Evolutionary conservation across 208 protist genomes (phyloP), one percentile per base, ranked within the genome.

Genomic region (Strigomonas oncopelti): DNA sequence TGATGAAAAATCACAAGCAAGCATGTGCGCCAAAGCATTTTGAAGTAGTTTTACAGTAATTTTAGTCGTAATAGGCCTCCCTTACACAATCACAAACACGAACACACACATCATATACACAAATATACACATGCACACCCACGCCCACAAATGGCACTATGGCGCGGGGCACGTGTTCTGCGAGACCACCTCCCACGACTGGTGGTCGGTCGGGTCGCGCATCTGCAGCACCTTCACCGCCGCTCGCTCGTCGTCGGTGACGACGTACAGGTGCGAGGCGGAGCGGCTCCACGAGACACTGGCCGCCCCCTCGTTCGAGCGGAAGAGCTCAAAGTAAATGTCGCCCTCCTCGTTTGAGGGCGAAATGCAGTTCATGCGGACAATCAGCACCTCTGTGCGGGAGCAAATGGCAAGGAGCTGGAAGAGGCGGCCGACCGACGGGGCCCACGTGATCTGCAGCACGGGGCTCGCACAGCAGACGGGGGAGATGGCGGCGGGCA

Each of bases 391-490:
- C 46, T 83, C 80, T 25, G 68, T 67, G 16, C 88, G 80, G 14
- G 88, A 92, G 72, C 91, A 93, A 20, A 94, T 79, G 16, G 81
- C 82, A 25, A 92, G 73, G 13, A 96, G 78, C 60, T 93, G 84
- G 69, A 96, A 96, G 16, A 75, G 72, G 18, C 91, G 79, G 27
- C 91, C 91, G 11, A 96, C 78, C 1, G 81, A 74, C 20, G 88
- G 82, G 5, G 82, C 88, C 87, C 87, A 96, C 52, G 78, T 69
- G 38, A 96, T 76, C 65, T 90, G 77, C 62, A 84, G 69, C 69
- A 96, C 78, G 4, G 86, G 75, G 8, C 64, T 57, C 14, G 74
- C 61, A 63, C 79, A 91, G 20, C 55, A 65, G 65, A 86, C 63
- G 54, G 65, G 61, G 27, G 66, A 69, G 0, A 57, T 20, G 61